A percentile compares a stretch with the other conserved stretches of the same genome.
Conservation (phyloP, 202 grass and related monocot genomes). For the Hordeum pubiflorum region DNA sequence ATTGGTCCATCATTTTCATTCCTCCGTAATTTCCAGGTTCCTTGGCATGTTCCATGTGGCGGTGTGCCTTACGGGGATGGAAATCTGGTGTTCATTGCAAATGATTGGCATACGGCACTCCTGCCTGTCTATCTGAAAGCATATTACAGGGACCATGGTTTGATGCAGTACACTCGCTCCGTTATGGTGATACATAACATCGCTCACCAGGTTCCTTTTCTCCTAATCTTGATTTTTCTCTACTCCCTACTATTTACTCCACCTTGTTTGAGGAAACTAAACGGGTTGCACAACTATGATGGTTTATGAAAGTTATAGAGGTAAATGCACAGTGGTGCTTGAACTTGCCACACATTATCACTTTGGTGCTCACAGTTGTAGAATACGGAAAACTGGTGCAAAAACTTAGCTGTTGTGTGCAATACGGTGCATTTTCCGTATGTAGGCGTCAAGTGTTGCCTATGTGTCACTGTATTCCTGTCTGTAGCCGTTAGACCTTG, state of each 20-base stretch:
- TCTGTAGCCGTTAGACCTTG: too few species aligned
- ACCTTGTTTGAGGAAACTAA: neutral
- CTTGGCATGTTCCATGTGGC: constrained; percentile 90
- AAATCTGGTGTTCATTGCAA: constrained; percentile 89
- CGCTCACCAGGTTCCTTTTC: constrained; percentile 66
- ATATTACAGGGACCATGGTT: constrained; percentile 84
- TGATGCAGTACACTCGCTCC: constrained; percentile 75
- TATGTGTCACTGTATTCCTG: too few species aligned
- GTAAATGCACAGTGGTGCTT: too few species aligned
- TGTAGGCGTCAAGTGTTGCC: too few species aligned
- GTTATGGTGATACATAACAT: constrained; percentile 94
- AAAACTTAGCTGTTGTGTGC: too few species aligned
- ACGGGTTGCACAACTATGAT: neutral
- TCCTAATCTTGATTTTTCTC: neutral
- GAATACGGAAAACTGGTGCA: too few species aligned
- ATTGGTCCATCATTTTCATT: neutral
- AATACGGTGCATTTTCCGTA: too few species aligned
- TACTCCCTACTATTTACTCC: neutral
- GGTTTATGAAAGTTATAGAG: neutral
- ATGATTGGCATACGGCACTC: constrained; percentile 94
- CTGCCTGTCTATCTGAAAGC: constrained; percentile 88
- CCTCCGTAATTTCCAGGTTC: constrained; percentile 41
- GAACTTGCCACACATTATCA: too few species aligned
- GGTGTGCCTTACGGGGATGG: constrained; percentile 82
- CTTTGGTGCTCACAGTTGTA: too few species aligned